phyloP scores from a whole-genome alignment of 2,329 filamentous ascomycete species.

The Chaetomiaceae sp. region DNA sequence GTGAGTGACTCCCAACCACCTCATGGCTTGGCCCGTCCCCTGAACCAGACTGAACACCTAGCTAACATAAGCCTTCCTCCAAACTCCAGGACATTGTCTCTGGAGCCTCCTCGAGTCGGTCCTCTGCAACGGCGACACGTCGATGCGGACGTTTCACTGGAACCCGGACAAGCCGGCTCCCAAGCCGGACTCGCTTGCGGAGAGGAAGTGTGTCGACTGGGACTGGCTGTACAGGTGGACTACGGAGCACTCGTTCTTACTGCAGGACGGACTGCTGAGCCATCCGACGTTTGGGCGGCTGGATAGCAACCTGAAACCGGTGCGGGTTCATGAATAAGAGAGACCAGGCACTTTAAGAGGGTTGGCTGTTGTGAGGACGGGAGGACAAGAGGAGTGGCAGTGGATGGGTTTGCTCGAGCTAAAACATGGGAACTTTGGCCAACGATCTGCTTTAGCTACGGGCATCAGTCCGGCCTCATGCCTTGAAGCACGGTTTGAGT shows the following conservation, averaged over 20 bases:
- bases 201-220: conserved; percentile 13
- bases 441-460: too few relatives aligned
- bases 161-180: conserved; percentile 7
- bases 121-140: conserved; percentile 12
- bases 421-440: too few relatives aligned
- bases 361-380: too few relatives aligned
- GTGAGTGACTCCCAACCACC: too few relatives aligned
- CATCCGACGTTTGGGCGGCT: conserved; percentile 8
- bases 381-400: too few relatives aligned
- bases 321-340: too few relatives aligned
- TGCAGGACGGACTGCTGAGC: conserved; percentile 5
- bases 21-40: too few relatives aligned
- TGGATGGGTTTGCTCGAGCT: too few relatives aligned
- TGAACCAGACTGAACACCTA: too few relatives aligned
- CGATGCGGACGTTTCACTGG: conserved; percentile 14
- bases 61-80: not conserved
- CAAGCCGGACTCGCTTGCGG: conserved; percentile 7
- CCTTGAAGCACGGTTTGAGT: too few relatives aligned
- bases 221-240: conserved; percentile 14
- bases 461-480: too few relatives aligned
- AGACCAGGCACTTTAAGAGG: too few relatives aligned
- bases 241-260: conserved; percentile 3
- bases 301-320: conserved; percentile 4
- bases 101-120: conserved; percentile 14
- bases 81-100: conserved; percentile 6